Conservation (phyloP, 176 grass and related monocot species). For the Eremochloa ophiuroides region DNA sequence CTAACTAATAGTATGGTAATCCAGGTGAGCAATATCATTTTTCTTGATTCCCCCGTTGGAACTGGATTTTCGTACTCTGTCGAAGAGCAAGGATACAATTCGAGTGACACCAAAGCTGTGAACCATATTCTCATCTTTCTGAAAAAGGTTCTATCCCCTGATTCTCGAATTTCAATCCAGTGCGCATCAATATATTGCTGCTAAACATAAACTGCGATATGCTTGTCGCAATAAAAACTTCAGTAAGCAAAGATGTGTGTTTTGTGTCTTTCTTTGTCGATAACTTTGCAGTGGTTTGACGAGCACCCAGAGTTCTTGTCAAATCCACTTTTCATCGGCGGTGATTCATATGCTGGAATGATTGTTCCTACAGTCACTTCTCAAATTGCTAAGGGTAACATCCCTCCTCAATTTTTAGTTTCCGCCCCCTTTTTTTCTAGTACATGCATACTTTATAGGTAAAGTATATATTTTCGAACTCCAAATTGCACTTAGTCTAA, state of each 20-base stretch:
- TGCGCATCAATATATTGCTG: neutral
- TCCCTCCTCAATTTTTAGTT: neutral
- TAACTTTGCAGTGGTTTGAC: slow-evolving; percentile 46
- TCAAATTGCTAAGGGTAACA: slow-evolving; percentile 35
- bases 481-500: too few relatives aligned
- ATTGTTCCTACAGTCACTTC: slow-evolving; percentile 44
- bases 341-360: slow-evolving; percentile 63
- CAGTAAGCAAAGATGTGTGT: neutral
- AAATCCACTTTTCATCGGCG: slow-evolving; percentile 66
- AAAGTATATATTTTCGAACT: too few relatives aligned
- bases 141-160: slow-evolving; percentile 36
- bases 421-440: neutral
- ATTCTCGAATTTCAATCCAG: neutral
- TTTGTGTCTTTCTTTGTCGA: neutral
- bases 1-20: neutral
- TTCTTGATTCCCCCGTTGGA: slow-evolving; percentile 62
- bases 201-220: neutral
- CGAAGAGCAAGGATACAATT: slow-evolving; percentile 12
- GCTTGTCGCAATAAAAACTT: neutral
- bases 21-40: slow-evolving; percentile 61
- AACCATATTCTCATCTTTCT: slow-evolving; percentile 47
- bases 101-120: slow-evolving; percentile 39
- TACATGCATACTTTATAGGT: too few relatives aligned
- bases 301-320: slow-evolving; percentile 47
- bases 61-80: slow-evolving; percentile 65